Evolutionary conservation across 2,329 filamentous ascomycete genomes (phyloP).

Genomic region (Ophiostoma tasmaniense): DNA sequence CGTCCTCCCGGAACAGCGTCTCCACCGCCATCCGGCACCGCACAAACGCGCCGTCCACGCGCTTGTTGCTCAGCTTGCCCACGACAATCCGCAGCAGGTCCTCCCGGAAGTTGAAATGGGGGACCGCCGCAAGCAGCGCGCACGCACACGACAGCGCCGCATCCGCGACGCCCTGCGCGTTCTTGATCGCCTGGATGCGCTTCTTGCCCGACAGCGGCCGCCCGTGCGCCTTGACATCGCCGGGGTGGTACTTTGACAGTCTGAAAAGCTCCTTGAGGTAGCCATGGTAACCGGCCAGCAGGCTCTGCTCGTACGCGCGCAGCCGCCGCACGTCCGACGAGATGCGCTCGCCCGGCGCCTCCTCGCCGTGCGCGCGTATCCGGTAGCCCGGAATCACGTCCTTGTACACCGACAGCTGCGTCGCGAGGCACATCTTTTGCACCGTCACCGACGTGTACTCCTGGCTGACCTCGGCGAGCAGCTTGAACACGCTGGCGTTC

Average conservation of each 20-base stretch:
- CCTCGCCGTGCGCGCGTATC: constrained; percentile 73
- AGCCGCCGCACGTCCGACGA: constrained; percentile 85
- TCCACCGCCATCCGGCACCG: constrained; percentile 75
- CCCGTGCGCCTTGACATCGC: constrained; percentile 25
- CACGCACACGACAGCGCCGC: constrained; percentile 83
- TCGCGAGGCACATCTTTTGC: constrained; percentile 76
- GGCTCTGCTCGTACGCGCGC: constrained; percentile 75
- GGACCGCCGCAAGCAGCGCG: constrained; percentile 68
- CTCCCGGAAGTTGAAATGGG: constrained; percentile 93
- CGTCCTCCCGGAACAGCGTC: constrained; percentile 74
- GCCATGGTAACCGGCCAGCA: constrained; percentile 74
- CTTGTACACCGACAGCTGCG: constrained; percentile 85
- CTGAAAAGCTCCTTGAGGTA: constrained; percentile 71
- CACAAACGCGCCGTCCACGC: constrained; percentile 63
- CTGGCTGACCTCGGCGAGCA: constrained; percentile 63
- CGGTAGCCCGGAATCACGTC: constrained; percentile 95
- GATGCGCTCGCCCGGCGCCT: constrained; percentile 66
- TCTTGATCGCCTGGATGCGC: constrained; percentile 22
- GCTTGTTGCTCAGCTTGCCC: constrained; percentile 66
- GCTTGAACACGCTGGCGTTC: constrained; percentile 70
- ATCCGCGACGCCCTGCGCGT: constrained; percentile 44
- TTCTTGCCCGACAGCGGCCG: constrained; percentile 20
- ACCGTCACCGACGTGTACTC: constrained; percentile 62
- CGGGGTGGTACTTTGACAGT: constrained; percentile 46
- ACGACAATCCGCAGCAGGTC: constrained; percentile 84